Evolutionary conservation across 345 rosid species (phyloP), one percentile per base, ranked within the genome.

Genomic region (Populus alba): DNA sequence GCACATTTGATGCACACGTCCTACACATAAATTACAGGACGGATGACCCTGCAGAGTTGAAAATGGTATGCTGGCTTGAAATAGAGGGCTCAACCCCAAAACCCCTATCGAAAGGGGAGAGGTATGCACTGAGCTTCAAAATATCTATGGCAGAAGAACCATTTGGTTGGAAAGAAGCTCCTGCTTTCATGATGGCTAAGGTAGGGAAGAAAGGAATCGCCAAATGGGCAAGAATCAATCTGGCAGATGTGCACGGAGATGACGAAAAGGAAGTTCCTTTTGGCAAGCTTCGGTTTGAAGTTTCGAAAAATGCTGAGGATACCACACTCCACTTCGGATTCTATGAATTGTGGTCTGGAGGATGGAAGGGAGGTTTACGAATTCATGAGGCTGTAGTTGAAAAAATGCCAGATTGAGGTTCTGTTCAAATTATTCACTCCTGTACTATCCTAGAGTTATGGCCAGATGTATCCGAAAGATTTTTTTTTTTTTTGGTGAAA

Each of bases 281-380:
- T 0, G 38, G n/a, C 1, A 59, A 59, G 63, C 33, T 78, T 9
- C 9, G 0, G 31, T 27, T 91, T 35, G 35, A 11, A 0, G 87
- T 87, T 71, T 62, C 63, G 31, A 0, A 6, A 0, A 17, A 16
- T 8, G 27, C 15, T 5, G 1, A 0, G 1, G 87, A 86, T 5
- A 33, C 8, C 0, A 74, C 51, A 53, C 86, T 92, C 38, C 80
- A 72, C 74, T 91, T 92, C 61, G 97, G 97, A 18, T 75, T 92
- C 7, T 92, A 92, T 61, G 95, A 92, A 75, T 85, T 91, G 13
- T 88, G 97, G 92, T 81, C 77, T 1, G 92, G 94, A 17, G 75
- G 71, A 69, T 86, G 94, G 92, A 91, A 91, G 86, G 85, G 86
- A 0, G 97, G 94, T 29, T 65, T 92, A 78, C 59, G 20, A 18